Evolutionary conservation across 306 rosid species (phyloP), one percentile per base, ranked within the genome.

Genomic region (Astragalus membranaceus): DNA sequence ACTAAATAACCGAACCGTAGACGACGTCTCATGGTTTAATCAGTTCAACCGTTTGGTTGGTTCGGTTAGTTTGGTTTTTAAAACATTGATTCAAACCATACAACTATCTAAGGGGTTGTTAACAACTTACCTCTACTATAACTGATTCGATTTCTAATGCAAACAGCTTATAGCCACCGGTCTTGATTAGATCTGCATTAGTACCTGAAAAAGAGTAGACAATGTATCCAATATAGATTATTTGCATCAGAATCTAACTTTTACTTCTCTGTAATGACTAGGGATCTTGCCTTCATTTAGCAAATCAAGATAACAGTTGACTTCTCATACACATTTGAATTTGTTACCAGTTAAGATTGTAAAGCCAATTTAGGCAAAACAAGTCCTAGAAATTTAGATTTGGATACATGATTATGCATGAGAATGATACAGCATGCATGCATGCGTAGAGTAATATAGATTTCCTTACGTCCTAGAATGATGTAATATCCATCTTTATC

Each of bases 121-220:
- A 17, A 15, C 16, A 33, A 70, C 77, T 78, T 78, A 81, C 98
- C 97, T 90, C 84, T 74, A 87, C 46, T 42, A 94, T 77, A 58
- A 86, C 84, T n/a, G 97, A 94, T 80, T 94, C 98, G 13, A 90
- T 94, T 81, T 94, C 97, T 78, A 94, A 78, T 8, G 96, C 97
- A 47, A 97, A 94, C 70, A 90, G 79, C 75, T 94, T 94, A 84
- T 84, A 90, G 53, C 97, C 97, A 57, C 98, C 98, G 23, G 85
- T 95, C 87, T 94, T 94, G 91, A 94, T 88, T 56, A 94, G 87
- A 84, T 88, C 97, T 3, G 87, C 97, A 59, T 72, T 94, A 53
- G 90, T 84, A 77, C 98, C 98, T 94, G 84, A 85, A 59, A 76
- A 72, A 76, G 41, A 54, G 55, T 42, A 56, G 53, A 70, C 3